Evolutionary conservation across 2,329 filamentous ascomycete genomes (phyloP), one percentile per base, ranked within the genome.

Genomic region (Meredithiella fracta): DNA sequence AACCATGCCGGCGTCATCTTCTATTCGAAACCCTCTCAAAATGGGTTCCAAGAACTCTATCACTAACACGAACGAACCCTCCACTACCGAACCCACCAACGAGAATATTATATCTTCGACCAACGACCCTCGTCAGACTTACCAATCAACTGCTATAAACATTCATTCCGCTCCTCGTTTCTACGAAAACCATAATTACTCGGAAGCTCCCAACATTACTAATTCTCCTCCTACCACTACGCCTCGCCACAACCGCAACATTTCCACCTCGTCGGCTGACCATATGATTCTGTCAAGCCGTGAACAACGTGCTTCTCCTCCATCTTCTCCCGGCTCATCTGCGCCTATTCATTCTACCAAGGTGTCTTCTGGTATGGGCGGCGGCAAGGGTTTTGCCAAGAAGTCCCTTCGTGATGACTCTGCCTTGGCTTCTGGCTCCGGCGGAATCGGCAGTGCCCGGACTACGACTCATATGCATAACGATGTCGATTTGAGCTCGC

Each of bases 401-500:
- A 55, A 23, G 51, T 44, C 51, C 47, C 57, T 20, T 34, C 52
- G 54, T 31, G 57, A 8, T 25, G 47, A 51, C 38, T 55, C n/a
- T n/a, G 29, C 31, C 15, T 38, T 25, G 9, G 6, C 17, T 4
- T 52, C 26, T 17, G 7, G 11, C 40, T 15, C 22, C 3, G 50
- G 51, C 9, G 49, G 7, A n/a, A 22, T 42, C 5, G 37, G 22
- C 7, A 22, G 23, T 23, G 1, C 37, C 15, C 9, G 37, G 3
- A 20, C 1, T 17, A 34, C 25, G 9, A 17, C 53, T n/a, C 22
- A 15, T 11, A 17, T 8, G 9, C 47, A 56, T 17, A 29, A 47
- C 14, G 38, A 51, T 6, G 34, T 44, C 22, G 37, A 59, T 44
- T 40, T 59, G 25, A 47, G 90, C 66, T 96, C 86, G 68, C 87